phyloP scores from a whole-genome alignment of 75 land plant genomes.

The Larix kaempferi region DNA sequence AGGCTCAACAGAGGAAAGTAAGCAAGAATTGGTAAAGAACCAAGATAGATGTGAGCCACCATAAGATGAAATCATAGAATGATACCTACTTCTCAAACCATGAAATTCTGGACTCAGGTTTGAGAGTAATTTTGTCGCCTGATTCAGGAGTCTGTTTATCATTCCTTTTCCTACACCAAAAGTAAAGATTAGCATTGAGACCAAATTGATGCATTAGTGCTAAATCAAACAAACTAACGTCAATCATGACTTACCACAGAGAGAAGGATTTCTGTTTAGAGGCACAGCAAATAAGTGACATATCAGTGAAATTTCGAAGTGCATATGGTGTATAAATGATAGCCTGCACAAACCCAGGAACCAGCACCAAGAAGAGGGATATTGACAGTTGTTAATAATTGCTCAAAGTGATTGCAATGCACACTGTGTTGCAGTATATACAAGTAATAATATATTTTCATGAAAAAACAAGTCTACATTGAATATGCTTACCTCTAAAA shows the following conservation, averaged over 20 bases:
- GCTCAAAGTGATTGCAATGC: not conserved
- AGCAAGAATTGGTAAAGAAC: not conserved
- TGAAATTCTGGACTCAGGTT: conserved; percentile 33
- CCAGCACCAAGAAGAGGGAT: not conserved
- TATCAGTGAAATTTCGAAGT: conserved; percentile 59
- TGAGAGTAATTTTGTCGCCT: conserved; percentile 35
- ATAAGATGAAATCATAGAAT: not conserved
- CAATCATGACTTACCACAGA: conserved; percentile 27
- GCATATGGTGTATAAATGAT: conserved; percentile 60
- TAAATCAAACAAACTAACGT: not conserved
- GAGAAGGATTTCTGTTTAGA: conserved; percentile 41
- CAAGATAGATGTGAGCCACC: not conserved
- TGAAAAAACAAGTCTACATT: not conserved
- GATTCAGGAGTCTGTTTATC: conserved; percentile 5
- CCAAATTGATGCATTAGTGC: not conserved
- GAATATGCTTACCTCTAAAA: conserved; percentile 55
- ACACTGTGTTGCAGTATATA: not conserved
- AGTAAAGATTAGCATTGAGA: not conserved
- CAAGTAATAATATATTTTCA: not conserved
- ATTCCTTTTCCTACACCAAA: conserved; percentile 19
- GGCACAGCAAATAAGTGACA: conserved; percentile 42
- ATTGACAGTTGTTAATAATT: not conserved
- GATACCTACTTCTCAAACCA: conserved; percentile 59
- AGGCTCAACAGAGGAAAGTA: not conserved
- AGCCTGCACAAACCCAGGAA: conserved; percentile 37